phyloP scores from a whole-genome alignment of 2,329 filamentous ascomycete species.

The Samsoniella hepiali region DNA sequence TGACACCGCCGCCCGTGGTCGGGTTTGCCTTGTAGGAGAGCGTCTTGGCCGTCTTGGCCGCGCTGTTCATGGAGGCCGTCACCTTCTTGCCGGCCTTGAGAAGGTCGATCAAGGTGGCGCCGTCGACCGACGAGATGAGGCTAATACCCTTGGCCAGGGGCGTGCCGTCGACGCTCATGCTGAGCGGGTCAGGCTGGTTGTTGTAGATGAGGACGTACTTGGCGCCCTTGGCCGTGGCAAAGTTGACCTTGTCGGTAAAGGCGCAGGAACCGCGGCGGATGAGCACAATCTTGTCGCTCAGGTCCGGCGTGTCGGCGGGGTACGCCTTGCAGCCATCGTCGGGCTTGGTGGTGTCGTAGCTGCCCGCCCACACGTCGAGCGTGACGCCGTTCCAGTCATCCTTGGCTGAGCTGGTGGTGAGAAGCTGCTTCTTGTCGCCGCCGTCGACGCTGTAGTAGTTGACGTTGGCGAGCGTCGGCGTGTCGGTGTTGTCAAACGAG shows the following conservation, averaged over 20 bases:
- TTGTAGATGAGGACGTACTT: conserved; percentile 63
- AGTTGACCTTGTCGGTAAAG: conserved; percentile 51
- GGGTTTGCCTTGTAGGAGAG: conserved; percentile 39
- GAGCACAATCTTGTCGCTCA: conserved; percentile 56
- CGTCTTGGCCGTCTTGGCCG: conserved; percentile 30
- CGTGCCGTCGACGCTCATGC: conserved; percentile 31
- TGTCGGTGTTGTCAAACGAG: conserved; percentile 47
- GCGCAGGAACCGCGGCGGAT: conserved; percentile 57
- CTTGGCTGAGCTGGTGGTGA: conserved; percentile 41
- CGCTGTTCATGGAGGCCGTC: conserved; percentile 42
- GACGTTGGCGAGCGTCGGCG: conserved; percentile 41
- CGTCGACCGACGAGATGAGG: conserved; percentile 42
- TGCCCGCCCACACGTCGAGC: conserved; percentile 49
- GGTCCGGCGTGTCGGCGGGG: conserved; percentile 46
- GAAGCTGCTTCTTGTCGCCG: conserved; percentile 36
- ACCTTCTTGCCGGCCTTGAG: conserved; percentile 44
- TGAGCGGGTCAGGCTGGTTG: conserved; percentile 39
- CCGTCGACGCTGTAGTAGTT: conserved; percentile 41
- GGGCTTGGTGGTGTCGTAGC: conserved; percentile 40
- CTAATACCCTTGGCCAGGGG: conserved; percentile 35
- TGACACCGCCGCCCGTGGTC: conserved; percentile 49
- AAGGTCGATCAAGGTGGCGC: conserved; percentile 41
- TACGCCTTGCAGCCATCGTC: conserved; percentile 19
- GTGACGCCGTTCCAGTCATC: conserved; percentile 43
- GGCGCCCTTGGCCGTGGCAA: conserved; percentile 53